Evolutionary conservation across 2,329 filamentous ascomycete genomes (phyloP).

Genomic region (Fusarium austroafricanum): DNA sequence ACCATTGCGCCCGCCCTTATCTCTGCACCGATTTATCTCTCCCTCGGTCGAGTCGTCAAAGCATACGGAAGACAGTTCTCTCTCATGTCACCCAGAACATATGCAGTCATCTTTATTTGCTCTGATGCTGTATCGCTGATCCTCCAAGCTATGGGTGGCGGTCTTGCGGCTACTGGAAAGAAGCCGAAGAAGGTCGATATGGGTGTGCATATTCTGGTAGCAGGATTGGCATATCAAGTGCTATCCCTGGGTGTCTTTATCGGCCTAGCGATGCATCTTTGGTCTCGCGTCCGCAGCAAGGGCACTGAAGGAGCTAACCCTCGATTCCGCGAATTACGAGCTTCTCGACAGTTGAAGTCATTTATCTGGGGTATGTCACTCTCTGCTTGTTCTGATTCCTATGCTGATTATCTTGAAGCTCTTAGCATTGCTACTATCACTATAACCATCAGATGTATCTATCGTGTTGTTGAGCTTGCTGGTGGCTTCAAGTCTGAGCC

Average conservation of each 20-base stretch:
- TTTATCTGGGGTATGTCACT: slow-evolving; percentile 3
- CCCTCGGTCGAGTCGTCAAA: slow-evolving; percentile 41
- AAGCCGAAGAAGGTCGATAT: slow-evolving; percentile 16
- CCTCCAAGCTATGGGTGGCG: slow-evolving; percentile 33
- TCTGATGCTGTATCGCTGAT: slow-evolving; percentile 34
- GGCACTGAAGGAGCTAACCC: neutral
- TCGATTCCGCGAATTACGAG: slow-evolving; percentile 6
- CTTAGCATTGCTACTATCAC: neutral
- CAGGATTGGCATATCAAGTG: slow-evolving; percentile 34
- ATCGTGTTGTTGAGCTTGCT: slow-evolving; percentile 32
- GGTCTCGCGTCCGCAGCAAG: neutral
- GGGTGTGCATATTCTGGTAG: slow-evolving; percentile 34
- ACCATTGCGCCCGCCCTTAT: slow-evolving; percentile 45
- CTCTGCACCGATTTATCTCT: slow-evolving; percentile 42
- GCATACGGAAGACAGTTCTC: slow-evolving; percentile 29
- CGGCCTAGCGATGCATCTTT: neutral
- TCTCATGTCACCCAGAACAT: slow-evolving; percentile 25
- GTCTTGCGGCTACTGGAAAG: slow-evolving; percentile 26
- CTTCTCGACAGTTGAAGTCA: slow-evolving; percentile 11
- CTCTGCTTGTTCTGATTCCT: neutral
- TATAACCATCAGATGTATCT: slow-evolving; percentile 29
- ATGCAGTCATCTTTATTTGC: slow-evolving; percentile 32
- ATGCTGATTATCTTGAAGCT: neutral
- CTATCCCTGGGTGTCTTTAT: slow-evolving; percentile 29
- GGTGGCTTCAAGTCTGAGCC: slow-evolving; percentile 31